Evolutionary conservation across 2,329 filamentous ascomycete genomes (phyloP).

Genomic region (Clonostachys solani): DNA sequence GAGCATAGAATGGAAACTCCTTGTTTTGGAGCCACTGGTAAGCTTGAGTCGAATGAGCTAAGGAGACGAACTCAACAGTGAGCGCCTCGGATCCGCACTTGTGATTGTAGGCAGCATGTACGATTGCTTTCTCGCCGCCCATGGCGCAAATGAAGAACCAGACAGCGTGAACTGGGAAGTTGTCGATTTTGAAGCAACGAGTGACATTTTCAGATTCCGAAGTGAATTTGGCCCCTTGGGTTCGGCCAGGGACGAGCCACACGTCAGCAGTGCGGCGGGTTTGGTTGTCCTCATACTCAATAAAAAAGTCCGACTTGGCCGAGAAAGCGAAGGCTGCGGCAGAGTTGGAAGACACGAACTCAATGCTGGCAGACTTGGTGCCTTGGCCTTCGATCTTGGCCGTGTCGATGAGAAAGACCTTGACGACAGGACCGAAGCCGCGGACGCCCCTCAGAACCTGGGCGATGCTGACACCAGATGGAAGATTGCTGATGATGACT

Average conservation of each 20-base stretch:
- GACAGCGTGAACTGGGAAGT: neutral
- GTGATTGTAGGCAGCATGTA: conserved; percentile 2
- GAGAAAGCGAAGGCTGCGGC: neutral
- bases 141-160: conserved; percentile 1
- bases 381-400: neutral
- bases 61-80: neutral
- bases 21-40: neutral
- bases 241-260: neutral
- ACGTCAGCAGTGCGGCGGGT: too few species aligned
- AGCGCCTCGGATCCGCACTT: neutral
- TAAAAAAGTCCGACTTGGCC: neutral
- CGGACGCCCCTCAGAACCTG: conserved; percentile 13
- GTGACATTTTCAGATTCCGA: neutral
- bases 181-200: neutral
- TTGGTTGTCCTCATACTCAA: too few species aligned
- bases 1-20: neutral
- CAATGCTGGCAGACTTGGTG: conserved; percentile 7
- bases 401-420: conserved; percentile 3
- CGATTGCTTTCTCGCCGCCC: conserved; percentile 3
- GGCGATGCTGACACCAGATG: neutral
- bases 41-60: neutral
- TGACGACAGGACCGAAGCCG: conserved; percentile 6
- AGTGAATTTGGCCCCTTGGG: neutral
- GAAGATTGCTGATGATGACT: conserved; percentile 12
- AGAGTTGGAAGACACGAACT: conserved; percentile 8